These are phyloP conservation scores for Crataegus laevigata DNA, from an alignment of 306 rosid species.

Conservation along the genomic window DNA sequence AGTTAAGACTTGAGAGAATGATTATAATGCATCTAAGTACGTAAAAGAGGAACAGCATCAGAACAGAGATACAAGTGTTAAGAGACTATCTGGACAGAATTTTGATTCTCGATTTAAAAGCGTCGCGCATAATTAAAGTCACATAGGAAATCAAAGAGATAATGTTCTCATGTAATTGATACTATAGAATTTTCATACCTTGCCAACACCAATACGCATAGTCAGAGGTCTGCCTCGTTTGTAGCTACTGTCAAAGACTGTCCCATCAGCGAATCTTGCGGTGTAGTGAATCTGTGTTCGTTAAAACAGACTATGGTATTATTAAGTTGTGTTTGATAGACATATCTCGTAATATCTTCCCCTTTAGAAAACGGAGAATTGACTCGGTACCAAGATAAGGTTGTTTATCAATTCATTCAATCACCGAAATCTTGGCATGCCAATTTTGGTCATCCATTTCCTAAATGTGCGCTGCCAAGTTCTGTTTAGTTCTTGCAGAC, in stretches of 20 bases:
- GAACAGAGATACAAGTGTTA: background rate
- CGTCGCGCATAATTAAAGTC: background rate
- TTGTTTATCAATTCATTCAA: background rate
- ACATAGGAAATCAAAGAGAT: background rate
- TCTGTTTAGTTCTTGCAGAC: background rate
- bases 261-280: constrained; percentile 80
- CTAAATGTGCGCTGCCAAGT: background rate
- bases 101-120: background rate
- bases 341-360: background rate
- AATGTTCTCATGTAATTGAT: background rate
- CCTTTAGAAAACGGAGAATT: background rate
- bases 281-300: constrained; percentile 69
- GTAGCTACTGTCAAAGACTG: constrained; percentile 83
- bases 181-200: constrained; percentile 32
- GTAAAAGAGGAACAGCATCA: background rate
- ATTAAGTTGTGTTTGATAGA: background rate
- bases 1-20: background rate
- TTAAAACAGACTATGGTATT: background rate
- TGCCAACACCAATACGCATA: constrained; percentile 91
- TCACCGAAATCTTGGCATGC: background rate
- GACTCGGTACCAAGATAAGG: background rate
- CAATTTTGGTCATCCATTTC: background rate
- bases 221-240: constrained; percentile 90
- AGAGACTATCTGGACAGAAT: background rate
- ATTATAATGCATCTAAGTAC: background rate